Base-by-base conservation (phyloP, 2,329 filamentous ascomycete species). In the Neonectria sp. region DNA sequence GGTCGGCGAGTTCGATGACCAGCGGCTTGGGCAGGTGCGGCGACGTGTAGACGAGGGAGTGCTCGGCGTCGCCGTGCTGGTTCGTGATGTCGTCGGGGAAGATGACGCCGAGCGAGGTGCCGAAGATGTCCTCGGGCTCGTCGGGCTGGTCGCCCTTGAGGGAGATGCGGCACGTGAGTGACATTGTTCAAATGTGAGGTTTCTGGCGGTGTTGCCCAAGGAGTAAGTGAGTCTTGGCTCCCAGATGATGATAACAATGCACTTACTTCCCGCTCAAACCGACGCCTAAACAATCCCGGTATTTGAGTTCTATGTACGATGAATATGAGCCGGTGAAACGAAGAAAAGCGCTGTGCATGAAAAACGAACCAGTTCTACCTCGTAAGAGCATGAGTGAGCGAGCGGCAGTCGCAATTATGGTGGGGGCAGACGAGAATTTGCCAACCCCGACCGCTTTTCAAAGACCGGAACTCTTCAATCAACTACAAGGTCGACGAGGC, bases 41-140 rank as follows among this genome's bases (percentile, higher is more conserved):
- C 65, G 85, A 90, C 24, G 81, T 82, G 80, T 93, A 93, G 33
- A 89, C 73, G 37, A 93, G 85, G 21, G 83, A 80, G 68, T 89
- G 85, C 55, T 87, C 82, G 2, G 86, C 81, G 73, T 92, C 89
- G 78, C 91, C 91, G 79, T 93, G 91, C 77, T 88, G 86, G 80
- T 89, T 91, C 65, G 85, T 86, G 60, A 90, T 82, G 79, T 93
- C 91, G 78, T 93, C 90, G 4, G 89, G 86, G 81, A 93, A 93
- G 77, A 93, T 88, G 69, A 90, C 84, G 68, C 87, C 88, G 1
- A 92, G 85, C 0, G 89, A 84, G 2, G 84, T 83, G 37, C 83
- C 82, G 74, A 93, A 86, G 71, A 88, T 86, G 78, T 92, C 90
- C 79, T 92, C 89, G 0, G 89, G 60, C 80, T 82, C 53, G 27